These are phyloP conservation scores for Laetiporus sulphureus DNA, from an alignment of 1,284 basidiomycete genomes.

Conservation along the genomic window DNA sequence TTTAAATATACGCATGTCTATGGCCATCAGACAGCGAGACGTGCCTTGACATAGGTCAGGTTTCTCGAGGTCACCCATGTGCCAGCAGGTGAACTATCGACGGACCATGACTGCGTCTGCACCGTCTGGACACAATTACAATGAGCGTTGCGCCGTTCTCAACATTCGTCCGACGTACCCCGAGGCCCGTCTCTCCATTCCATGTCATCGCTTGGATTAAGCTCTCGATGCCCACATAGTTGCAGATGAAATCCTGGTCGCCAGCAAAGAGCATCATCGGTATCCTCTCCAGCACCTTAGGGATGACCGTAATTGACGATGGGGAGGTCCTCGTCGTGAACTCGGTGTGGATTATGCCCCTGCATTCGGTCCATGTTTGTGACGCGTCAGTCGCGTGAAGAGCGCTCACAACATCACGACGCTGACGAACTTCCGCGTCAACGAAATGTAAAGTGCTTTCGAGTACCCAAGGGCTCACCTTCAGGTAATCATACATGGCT, in stretches of 20 bases:
- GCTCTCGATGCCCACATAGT: slow-evolving; percentile 85
- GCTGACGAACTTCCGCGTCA: slow-evolving; percentile 35
- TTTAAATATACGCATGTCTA: neutral
- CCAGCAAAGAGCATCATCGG: slow-evolving; percentile 91
- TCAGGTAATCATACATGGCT: slow-evolving; percentile 75
- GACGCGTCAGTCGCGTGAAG: slow-evolving; percentile 80
- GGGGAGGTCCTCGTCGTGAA: slow-evolving; percentile 55
- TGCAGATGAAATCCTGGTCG: slow-evolving; percentile 95
- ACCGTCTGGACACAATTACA: slow-evolving; percentile 46
- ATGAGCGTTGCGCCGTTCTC: no score
- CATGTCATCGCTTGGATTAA: slow-evolving; percentile 82
- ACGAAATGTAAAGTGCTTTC: no score
- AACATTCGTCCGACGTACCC: slow-evolving; percentile 52
- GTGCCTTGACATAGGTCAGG: slow-evolving; percentile 88
- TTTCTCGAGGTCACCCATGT: slow-evolving; percentile 89
- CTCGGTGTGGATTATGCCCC: slow-evolving; percentile 57
- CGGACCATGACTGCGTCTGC: slow-evolving; percentile 72
- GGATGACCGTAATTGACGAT: slow-evolving; percentile 76
- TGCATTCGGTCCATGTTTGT: slow-evolving; percentile 89
- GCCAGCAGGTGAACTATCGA: slow-evolving; percentile 75
- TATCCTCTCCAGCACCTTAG: slow-evolving; percentile 72
- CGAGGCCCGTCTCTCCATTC: slow-evolving; percentile 81
- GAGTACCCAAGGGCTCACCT: slow-evolving; percentile 41
- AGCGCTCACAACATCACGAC: slow-evolving; percentile 73
- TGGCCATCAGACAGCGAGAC: neutral